phyloP scores from a whole-genome alignment of 2,329 filamentous ascomycete genomes.

The Helotiales sp. region DNA sequence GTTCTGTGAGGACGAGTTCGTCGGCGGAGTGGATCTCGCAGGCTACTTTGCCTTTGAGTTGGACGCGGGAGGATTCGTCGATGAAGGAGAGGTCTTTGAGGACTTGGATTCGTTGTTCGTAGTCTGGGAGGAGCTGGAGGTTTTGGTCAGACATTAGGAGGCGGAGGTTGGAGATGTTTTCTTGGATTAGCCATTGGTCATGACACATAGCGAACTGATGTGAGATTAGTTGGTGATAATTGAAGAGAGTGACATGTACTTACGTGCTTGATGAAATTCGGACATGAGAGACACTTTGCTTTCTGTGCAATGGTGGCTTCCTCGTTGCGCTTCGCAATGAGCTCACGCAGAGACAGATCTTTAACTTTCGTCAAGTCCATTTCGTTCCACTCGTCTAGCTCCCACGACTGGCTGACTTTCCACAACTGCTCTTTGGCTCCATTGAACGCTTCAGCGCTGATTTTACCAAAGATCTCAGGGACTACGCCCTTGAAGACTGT shows the following conservation, averaged over 20 bases:
- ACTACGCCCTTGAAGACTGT: constrained; percentile 60
- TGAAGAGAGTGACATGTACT: constrained; percentile 36
- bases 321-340: constrained; percentile 69
- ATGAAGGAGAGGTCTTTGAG: constrained; percentile 91
- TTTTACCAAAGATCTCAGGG: constrained; percentile 52
- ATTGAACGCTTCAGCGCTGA: constrained; percentile 48
- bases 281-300: constrained; percentile 68
- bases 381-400: constrained; percentile 76
- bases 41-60: constrained; percentile 96
- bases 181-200: constrained; percentile 93
- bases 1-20: constrained; percentile 91
- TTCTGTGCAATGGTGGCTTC: constrained; percentile 63
- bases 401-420: constrained; percentile 73
- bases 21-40: constrained; percentile 98
- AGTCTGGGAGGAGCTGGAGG: constrained; percentile 91
- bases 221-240: neutral
- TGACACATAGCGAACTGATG: constrained; percentile 88
- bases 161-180: constrained; percentile 85
- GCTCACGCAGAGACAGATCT: constrained; percentile 77
- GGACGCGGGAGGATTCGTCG: constrained; percentile 81
- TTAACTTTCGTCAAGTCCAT: constrained; percentile 79
- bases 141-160: constrained; percentile 95
- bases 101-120: constrained; percentile 91
- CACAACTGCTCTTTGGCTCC: constrained; percentile 68
- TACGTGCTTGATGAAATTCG: constrained; percentile 83